These are phyloP conservation scores for Wickerhamomyces bovis DNA, from an alignment of 805 yeast species.

Conservation along the genomic window DNA sequence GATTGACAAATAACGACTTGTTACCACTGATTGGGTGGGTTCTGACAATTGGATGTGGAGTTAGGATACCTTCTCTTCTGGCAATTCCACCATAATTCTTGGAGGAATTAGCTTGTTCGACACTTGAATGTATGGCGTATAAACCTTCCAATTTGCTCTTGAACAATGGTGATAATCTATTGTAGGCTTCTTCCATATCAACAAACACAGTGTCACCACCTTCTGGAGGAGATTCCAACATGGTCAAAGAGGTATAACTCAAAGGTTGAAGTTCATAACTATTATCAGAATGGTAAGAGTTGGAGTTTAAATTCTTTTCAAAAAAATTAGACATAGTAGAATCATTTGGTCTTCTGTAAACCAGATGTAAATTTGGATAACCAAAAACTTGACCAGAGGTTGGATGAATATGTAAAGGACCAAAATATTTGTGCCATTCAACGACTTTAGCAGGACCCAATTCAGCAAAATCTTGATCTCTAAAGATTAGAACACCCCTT, in stretches of 20 bases:
- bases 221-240: slow-evolving; percentile 41
- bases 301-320: slow-evolving; percentile 6
- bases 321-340: slow-evolving; percentile 6
- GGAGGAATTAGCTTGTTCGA: slow-evolving; percentile 40
- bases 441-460: slow-evolving; percentile 40
- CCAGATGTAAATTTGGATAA: slow-evolving; percentile 53
- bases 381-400: slow-evolving; percentile 61
- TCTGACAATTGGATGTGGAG: slow-evolving; percentile 49
- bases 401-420: slow-evolving; percentile 66
- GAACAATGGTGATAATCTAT: slow-evolving; percentile 44
- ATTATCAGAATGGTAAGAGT: slow-evolving; percentile 47
- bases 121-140: slow-evolving; percentile 36
- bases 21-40: slow-evolving; percentile 63
- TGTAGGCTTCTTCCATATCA: slow-evolving; percentile 48
- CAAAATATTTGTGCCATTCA: slow-evolving; percentile 57
- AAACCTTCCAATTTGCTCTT: slow-evolving; percentile 40
- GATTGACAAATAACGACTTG: slow-evolving; percentile 51
- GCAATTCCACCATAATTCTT: slow-evolving; percentile 42
- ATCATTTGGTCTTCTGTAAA: slow-evolving; percentile 28
- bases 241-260: slow-evolving; percentile 47
- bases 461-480: slow-evolving; percentile 56
- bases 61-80: slow-evolving; percentile 30
- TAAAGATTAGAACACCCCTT: slow-evolving; percentile 57
- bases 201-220: slow-evolving; percentile 55
- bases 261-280: slow-evolving; percentile 54